Conservation (phyloP, 768 basidiomycete species). For the Cystobasidium tubakii region DNA sequence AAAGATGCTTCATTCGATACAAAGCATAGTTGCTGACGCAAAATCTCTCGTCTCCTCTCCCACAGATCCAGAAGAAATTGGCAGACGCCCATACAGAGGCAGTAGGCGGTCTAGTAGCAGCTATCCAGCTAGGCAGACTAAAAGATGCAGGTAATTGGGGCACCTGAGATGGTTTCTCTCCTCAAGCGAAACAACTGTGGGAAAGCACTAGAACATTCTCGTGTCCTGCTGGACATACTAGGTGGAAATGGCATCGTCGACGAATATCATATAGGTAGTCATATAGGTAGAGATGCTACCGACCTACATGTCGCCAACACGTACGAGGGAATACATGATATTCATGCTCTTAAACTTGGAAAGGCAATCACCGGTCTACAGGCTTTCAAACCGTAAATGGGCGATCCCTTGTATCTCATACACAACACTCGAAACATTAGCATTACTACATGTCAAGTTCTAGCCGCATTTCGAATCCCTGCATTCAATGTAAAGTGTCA, state of each 20-base stretch:
- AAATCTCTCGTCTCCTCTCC: not conserved
- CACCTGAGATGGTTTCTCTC: constrained; percentile 90
- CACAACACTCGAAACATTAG: no score
- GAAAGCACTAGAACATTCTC: constrained; percentile 76
- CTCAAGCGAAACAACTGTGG: constrained; percentile 94
- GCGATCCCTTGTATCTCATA: not conserved
- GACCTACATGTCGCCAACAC: constrained; percentile 69
- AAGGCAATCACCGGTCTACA: constrained; percentile 83
- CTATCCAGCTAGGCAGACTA: constrained; percentile 61
- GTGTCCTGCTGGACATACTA: constrained; percentile 76
- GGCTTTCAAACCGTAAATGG: constrained; percentile 58
- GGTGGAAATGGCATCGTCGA: constrained; percentile 91
- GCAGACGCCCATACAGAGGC: constrained; percentile 86
- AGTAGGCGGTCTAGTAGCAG: constrained; percentile 51
- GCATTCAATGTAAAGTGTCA: not conserved
- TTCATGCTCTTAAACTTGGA: constrained; percentile 67
- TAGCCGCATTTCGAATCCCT: not conserved
- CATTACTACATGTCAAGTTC: no score
- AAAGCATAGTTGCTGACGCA: not conserved
- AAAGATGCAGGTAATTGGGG: constrained; percentile 69
- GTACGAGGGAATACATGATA: constrained; percentile 57
- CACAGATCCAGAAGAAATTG: constrained; percentile 81
- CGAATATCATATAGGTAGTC: constrained; percentile 88
- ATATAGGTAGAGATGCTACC: constrained; percentile 85
- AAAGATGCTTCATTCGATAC: no score